Evolutionary conservation across 2,329 filamentous ascomycete species (phyloP), one percentile per base, ranked within the genome.

Genomic region (Tolypocladium amazonense): DNA sequence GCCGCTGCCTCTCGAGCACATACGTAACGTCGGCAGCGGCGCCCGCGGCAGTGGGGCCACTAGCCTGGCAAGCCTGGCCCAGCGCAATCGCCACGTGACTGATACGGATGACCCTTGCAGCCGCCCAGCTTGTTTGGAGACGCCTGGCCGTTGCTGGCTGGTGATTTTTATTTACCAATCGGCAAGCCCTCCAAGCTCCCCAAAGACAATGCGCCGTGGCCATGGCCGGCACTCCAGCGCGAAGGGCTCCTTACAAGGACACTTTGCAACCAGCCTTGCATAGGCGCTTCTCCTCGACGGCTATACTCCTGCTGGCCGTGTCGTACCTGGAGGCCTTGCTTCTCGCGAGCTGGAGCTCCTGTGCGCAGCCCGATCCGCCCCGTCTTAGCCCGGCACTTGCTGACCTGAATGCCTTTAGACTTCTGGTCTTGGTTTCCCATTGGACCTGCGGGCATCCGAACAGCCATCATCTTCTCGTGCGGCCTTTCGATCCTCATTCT

Each of bases 211-310:
- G 76, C 71, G 69, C 73, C 71, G 73, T 72, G 67, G 76, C 70
- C 56, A 84, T 84, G 81, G 77, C 81, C 68, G 72, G 71, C 69
- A 73, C 75, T 69, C 77, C 75, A 71, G 80, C 77, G 76, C 85
- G 79, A 80, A 82, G 72, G 70, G 76, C 78, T 68, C 79, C 82
- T 56, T 96, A 96, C 76, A 88, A 91, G 79, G 90, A 96, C 77
- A 95, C 95, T 73, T 78, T 97, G 66, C 95, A 93, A 62, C 92
- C 93, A 56, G 87, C 89, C 58, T 79, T 97, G 64, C 93, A 97
- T 74, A 83, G 89, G 68, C 85, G 92, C 68, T 97, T 97, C 75
- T 88, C 88, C 56, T 87, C 86, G 63, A 91, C 90, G 15, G 88
- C 88, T 56, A 81, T 83, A 18, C 77, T 90, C 63, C 79, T 92